Conservation (phyloP, 495 filamentous ascomycete species). For the Daldinia concentrica region DNA sequence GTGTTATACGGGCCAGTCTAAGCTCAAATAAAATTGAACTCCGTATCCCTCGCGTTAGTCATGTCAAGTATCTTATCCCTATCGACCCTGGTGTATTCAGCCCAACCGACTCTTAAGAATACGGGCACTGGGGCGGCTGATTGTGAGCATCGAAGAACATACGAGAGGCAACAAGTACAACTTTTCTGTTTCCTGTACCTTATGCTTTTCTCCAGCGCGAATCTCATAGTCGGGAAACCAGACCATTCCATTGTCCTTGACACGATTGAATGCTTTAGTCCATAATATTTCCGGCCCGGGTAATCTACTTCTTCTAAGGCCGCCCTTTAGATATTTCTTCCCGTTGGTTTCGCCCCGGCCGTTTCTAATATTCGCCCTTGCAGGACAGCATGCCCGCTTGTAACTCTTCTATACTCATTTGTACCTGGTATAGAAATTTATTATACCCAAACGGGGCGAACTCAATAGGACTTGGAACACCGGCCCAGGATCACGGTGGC, state of each 20-base stretch:
- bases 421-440: background rate
- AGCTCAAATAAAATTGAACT: constrained; percentile 2
- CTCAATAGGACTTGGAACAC: background rate
- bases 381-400: background rate
- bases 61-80: constrained; percentile 13
- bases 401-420: background rate
- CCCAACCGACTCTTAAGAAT: constrained; percentile 1
- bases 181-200: background rate
- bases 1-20: background rate
- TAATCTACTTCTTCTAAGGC: background rate
- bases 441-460: background rate
- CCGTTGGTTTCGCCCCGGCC: background rate
- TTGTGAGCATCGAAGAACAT: background rate
- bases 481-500: background rate
- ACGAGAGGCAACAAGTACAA: constrained; percentile 1
- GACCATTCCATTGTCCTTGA: constrained; percentile 7
- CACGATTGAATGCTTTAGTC: background rate
- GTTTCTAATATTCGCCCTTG: background rate
- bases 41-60: constrained; percentile 3
- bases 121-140: background rate
- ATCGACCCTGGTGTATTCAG: constrained; percentile 9
- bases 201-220: constrained; percentile 1
- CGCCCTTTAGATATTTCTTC: background rate
- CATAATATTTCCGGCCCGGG: background rate
- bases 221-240: constrained; percentile 11